phyloP scores from a whole-genome alignment of 805 yeast species.

The Ogataea parapolymorpha region DNA sequence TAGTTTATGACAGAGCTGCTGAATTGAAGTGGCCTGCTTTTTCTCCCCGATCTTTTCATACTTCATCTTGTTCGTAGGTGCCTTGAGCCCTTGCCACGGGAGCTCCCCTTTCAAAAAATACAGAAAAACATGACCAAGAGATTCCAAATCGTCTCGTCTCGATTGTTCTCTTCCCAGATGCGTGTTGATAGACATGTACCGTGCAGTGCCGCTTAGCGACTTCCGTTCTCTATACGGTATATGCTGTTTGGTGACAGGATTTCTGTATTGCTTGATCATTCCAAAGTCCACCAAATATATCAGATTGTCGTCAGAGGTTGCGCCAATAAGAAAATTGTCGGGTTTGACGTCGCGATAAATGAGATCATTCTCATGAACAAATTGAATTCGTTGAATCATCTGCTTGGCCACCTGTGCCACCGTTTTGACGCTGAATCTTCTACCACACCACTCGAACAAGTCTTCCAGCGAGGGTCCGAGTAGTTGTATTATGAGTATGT shows the following conservation, averaged over 20 bases:
- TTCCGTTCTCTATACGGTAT: constrained; percentile 80
- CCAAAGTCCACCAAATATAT: constrained; percentile 80
- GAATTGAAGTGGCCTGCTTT: constrained; percentile 65
- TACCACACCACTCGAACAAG: constrained; percentile 84
- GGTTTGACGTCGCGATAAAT: constrained; percentile 83
- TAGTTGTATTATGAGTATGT: constrained; percentile 70
- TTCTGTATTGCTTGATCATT: constrained; percentile 83
- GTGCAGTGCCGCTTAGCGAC: constrained; percentile 79
- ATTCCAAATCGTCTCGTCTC: constrained; percentile 79
- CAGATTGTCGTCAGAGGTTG: constrained; percentile 48
- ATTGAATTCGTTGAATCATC: constrained; percentile 70
- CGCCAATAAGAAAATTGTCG: constrained; percentile 75
- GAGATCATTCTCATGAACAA: constrained; percentile 71
- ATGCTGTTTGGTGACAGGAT: constrained; percentile 75
- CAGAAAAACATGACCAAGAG: constrained; percentile 77
- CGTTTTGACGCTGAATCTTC: constrained; percentile 67
- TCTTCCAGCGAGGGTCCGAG: constrained; percentile 84
- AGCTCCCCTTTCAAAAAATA: constrained; percentile 74
- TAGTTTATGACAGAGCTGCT: constrained; percentile 57
- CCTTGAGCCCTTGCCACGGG: constrained; percentile 91
- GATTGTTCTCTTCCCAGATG: constrained; percentile 82
- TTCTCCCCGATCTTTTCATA: constrained; percentile 83
- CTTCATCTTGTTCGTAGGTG: constrained; percentile 79
- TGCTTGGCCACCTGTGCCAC: constrained; percentile 73
- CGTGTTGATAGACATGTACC: constrained; percentile 87